phyloP scores from a whole-genome alignment of 192 early-diverging fungal species.

The Backusella circina region DNA sequence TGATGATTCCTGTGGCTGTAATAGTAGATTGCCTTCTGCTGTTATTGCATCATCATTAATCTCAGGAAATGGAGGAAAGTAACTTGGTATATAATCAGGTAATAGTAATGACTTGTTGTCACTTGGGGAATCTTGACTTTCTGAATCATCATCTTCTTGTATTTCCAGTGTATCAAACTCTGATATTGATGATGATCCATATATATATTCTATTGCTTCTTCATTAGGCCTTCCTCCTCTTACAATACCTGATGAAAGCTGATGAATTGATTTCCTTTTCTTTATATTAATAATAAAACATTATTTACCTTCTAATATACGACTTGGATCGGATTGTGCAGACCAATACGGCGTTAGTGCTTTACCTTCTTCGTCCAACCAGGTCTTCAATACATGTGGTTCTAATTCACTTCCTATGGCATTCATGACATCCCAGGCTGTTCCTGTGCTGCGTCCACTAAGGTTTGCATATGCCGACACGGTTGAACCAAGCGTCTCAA shows the following conservation, averaged over 20 bases:
- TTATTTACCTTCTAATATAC: constrained; percentile 38
- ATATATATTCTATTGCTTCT: constrained; percentile 1
- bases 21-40: neutral
- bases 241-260: neutral
- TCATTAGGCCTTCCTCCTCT: neutral
- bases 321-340: constrained; percentile 41
- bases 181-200: neutral
- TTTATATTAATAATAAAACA: neutral
- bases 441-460: constrained; percentile 40
- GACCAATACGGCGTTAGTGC: constrained; percentile 39
- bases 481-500: constrained; percentile 42
- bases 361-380: constrained; percentile 44
- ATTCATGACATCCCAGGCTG: constrained; percentile 39
- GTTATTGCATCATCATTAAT: constrained; percentile 13
- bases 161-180: neutral
- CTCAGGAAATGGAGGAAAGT: constrained; percentile 24
- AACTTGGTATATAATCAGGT: constrained; percentile 21
- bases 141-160: constrained; percentile 21
- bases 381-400: constrained; percentile 35
- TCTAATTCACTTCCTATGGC: constrained; percentile 39
- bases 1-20: neutral
- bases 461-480: constrained; percentile 43
- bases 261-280: neutral
- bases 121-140: constrained; percentile 5
- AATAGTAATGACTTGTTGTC: neutral